Conservation (phyloP, 2,329 filamentous ascomycete species). For the Calonectria ilicicola region DNA sequence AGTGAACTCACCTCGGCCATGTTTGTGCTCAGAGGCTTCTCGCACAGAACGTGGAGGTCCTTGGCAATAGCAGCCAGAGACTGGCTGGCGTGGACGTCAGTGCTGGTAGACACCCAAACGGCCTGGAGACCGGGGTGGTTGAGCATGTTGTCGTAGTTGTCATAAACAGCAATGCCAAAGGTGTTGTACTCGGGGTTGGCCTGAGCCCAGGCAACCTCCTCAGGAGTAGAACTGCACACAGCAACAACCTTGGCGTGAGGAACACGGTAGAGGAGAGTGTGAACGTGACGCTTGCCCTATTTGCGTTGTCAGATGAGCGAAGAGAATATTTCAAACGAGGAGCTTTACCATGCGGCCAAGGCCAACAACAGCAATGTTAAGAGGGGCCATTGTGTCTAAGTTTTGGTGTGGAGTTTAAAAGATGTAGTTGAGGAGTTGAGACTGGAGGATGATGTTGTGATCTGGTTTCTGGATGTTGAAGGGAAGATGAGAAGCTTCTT, state of each 20-base stretch:
- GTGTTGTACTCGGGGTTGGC: slow-evolving; percentile 28
- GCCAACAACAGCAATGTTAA: slow-evolving; percentile 33
- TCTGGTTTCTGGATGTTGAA: neutral
- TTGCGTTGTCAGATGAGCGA: neutral
- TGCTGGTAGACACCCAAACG: slow-evolving; percentile 33
- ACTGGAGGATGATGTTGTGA: neutral
- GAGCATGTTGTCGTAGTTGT: slow-evolving; percentile 32
- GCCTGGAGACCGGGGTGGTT: slow-evolving; percentile 29
- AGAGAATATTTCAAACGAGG: rapidly evolving
- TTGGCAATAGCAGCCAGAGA: slow-evolving; percentile 25
- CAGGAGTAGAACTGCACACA: slow-evolving; percentile 21
- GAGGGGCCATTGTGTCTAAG: slow-evolving; percentile 9
- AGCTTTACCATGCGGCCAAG: slow-evolving; percentile 32
- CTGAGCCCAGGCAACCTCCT: slow-evolving; percentile 28
- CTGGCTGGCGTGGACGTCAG: slow-evolving; percentile 30
- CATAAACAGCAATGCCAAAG: slow-evolving; percentile 25
- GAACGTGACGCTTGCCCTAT: slow-evolving; percentile 32
- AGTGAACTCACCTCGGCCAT: slow-evolving; percentile 62
- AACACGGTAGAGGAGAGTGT: slow-evolving; percentile 28
- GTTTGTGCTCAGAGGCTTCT: slow-evolving; percentile 35
- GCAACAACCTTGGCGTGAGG: slow-evolving; percentile 30
- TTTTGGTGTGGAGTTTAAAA: neutral
- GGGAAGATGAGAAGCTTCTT: neutral
- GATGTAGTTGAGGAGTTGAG: neutral
- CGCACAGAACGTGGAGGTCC: slow-evolving; percentile 32